Evolutionary conservation across 768 basidiomycete species (phyloP).

Genomic region (Paxillus involutus): DNA sequence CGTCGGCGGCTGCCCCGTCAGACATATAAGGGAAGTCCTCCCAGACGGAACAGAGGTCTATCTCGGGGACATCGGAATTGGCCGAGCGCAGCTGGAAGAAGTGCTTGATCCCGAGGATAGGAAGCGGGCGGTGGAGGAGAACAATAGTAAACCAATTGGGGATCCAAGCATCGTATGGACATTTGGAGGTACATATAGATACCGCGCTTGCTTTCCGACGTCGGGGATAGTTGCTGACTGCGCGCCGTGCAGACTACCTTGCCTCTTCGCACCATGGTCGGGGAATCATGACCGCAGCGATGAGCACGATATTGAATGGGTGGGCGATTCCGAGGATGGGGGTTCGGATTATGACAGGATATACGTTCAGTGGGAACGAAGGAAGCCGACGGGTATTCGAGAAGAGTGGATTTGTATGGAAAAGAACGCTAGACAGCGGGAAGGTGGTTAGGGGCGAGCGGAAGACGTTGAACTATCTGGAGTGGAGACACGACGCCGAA

Average conservation of each 20-base stretch:
- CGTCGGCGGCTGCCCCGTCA: slow-evolving; percentile 49
- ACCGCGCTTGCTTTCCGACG: neutral
- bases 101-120: slow-evolving; percentile 37
- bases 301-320: slow-evolving; percentile 49
- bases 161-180: slow-evolving; percentile 61
- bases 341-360: slow-evolving; percentile 42
- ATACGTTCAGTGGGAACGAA: slow-evolving; percentile 51
- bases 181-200: slow-evolving; percentile 50
- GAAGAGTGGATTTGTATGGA: slow-evolving; percentile 58
- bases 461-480: slow-evolving; percentile 36
- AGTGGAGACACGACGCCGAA: slow-evolving; percentile 22
- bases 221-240: neutral
- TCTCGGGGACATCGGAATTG: slow-evolving; percentile 41
- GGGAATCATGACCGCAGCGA: slow-evolving; percentile 73
- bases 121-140: slow-evolving; percentile 37
- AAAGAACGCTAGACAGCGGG: slow-evolving; percentile 38
- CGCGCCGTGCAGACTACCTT: slow-evolving; percentile 50
- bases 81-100: slow-evolving; percentile 27
- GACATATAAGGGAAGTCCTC: slow-evolving; percentile 50
- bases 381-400: slow-evolving; percentile 66
- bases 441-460: slow-evolving; percentile 37
- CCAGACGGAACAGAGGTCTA: slow-evolving; percentile 54
- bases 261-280: slow-evolving; percentile 59
- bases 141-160: slow-evolving; percentile 40
- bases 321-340: slow-evolving; percentile 73